Conservation (phyloP, 371 early-diverging fungal genomes). For the Syncephalastrum racemosum region DNA sequence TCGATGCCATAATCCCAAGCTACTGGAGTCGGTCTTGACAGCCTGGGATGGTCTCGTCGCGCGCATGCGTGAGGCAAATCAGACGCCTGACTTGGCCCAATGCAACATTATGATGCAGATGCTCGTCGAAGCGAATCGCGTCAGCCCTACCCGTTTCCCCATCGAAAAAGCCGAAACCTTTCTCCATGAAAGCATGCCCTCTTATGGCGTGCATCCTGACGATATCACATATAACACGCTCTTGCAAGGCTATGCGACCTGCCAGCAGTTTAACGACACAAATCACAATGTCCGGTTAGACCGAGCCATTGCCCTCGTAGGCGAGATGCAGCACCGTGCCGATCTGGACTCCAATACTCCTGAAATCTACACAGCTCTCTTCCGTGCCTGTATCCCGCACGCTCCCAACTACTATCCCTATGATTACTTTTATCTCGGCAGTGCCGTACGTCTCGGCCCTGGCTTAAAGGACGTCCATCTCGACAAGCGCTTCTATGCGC, state of each 20-base stretch:
- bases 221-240: constrained; percentile 26
- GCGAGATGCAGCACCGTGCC: constrained; percentile 29
- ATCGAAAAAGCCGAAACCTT: constrained; percentile 33
- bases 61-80: too few species aligned
- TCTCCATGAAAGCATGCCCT: constrained; percentile 33
- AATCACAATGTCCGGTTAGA: constrained; percentile 32
- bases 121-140: constrained; percentile 30
- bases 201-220: constrained; percentile 31
- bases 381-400: constrained; percentile 45
- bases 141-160: constrained; percentile 33
- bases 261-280: constrained; percentile 24
- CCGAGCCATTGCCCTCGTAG: constrained; percentile 28
- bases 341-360: too few species aligned
- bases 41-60: too few species aligned
- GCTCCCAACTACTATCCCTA: constrained; percentile 26
- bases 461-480: constrained; percentile 8
- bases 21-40: too few species aligned
- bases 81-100: constrained; percentile 4
- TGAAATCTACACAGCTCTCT: constrained; percentile 30
- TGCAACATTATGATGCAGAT: constrained; percentile 39
- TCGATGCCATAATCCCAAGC: too few species aligned
- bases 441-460: constrained; percentile 17
- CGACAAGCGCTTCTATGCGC: constrained; percentile 43
- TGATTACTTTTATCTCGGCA: constrained; percentile 25
- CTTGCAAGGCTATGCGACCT: constrained; percentile 33